phyloP scores from a whole-genome alignment of 257 asterid species.

The Gardenia jasminoides region DNA sequence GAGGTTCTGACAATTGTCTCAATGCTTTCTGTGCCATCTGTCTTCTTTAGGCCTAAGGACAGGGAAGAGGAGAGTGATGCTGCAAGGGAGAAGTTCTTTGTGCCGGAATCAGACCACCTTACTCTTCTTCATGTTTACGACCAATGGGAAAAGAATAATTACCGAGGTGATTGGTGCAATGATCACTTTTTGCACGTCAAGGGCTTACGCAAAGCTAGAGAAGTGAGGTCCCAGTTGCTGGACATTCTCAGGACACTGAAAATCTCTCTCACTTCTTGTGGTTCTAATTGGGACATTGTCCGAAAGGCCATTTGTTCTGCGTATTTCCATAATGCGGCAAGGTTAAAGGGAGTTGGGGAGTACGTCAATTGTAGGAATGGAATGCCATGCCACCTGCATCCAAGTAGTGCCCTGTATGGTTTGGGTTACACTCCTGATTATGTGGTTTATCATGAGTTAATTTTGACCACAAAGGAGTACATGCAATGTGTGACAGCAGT shows the following conservation, averaged over 20 bases:
- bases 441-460: conserved; percentile 87
- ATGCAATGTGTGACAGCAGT: conserved; percentile 93
- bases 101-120: conserved; percentile 89
- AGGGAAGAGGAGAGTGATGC: conserved; percentile 96
- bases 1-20: conserved; percentile 93
- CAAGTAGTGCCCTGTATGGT: conserved; percentile 87
- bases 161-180: conserved; percentile 93
- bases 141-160: conserved; percentile 82
- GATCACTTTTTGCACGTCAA: conserved; percentile 88
- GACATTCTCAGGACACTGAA: conserved; percentile 74
- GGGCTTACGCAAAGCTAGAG: too few species aligned
- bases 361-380: conserved; percentile 88
- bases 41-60: conserved; percentile 90
- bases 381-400: conserved; percentile 95
- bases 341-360: conserved; percentile 82
- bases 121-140: conserved; percentile 82
- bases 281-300: conserved; percentile 87
- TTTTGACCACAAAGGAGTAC: conserved; percentile 83
- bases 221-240: conserved; percentile 82
- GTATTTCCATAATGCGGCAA: conserved; percentile 83
- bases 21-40: conserved; percentile 96
- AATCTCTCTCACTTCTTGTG: conserved; percentile 76
- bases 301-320: conserved; percentile 92
- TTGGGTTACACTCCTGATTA: conserved; percentile 91
- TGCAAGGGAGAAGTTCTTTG: conserved; percentile 91